Evolutionary conservation across 495 filamentous ascomycete genomes (phyloP).

Genomic region (Hypoxylon lienhwacheense): DNA sequence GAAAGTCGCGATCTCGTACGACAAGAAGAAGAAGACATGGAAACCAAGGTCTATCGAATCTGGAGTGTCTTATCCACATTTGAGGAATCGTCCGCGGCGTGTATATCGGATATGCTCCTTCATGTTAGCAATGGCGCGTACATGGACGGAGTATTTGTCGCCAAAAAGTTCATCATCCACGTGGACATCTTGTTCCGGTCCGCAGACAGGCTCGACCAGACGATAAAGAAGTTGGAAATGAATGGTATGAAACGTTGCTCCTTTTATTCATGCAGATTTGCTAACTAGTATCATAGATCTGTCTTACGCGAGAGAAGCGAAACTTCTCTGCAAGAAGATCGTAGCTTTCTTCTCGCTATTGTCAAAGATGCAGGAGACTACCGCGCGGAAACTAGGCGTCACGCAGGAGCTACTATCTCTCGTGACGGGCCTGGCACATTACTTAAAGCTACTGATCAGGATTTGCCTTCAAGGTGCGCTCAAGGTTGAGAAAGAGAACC

Average conservation of each 20-base stretch:
- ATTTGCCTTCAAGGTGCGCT: conserved; percentile 94
- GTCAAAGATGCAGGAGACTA: conserved; percentile 89
- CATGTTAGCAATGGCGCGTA: conserved; percentile 99
- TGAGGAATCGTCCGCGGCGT: conserved; percentile 95
- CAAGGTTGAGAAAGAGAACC: conserved; percentile 83
- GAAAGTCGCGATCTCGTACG: conserved; percentile 75
- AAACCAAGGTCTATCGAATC: conserved; percentile 95
- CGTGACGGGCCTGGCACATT: conserved; percentile 96
- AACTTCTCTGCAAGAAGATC: conserved; percentile 98
- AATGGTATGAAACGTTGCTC: conserved; percentile 61
- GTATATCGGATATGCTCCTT: conserved; percentile 98
- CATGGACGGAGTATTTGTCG: conserved; percentile 90
- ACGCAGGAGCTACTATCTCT: conserved; percentile 94
- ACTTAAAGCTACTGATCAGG: conserved; percentile 95
- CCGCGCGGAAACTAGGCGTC: conserved; percentile 84
- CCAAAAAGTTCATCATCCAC: conserved; percentile 95
- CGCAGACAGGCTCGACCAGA: conserved; percentile 77
- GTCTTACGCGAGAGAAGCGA: conserved; percentile 90
- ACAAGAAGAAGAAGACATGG: conserved; percentile 89
- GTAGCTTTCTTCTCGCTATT: conserved; percentile 95
- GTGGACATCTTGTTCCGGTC: conserved; percentile 91
- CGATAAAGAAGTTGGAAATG: conserved; percentile 67
- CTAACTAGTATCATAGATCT: conserved; percentile 59
- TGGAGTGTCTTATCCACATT: conserved; percentile 98
- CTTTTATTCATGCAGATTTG: neutral